Evolutionary conservation across 768 basidiomycete genomes (phyloP), one percentile per base, ranked within the genome.

Genomic region (Solioccasus polychromus): DNA sequence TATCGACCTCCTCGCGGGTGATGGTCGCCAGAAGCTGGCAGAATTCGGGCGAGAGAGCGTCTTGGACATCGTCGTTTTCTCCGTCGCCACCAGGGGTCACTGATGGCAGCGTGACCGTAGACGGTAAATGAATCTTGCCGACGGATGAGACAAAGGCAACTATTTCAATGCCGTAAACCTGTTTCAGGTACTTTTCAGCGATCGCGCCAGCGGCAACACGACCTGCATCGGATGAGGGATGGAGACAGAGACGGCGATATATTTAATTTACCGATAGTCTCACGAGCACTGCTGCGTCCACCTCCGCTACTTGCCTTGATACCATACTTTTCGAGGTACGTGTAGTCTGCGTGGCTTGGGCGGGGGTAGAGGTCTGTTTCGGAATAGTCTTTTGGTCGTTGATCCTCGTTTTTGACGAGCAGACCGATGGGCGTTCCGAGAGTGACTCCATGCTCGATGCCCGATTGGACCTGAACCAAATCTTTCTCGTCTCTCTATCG

Each of bases 131-230:
- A 39, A 98, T 76, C 66, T 94, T 96, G 48, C 96, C 96, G 9
- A 98, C 96, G 11, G 90, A 92, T 4, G 88, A 90, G 22, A 98
- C 96, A 62, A 99, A 98, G 0, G 94, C 96, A 24, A 99, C 88
- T 50, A 98, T 92, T 68, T 97, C 91, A 51, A 98, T 82, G 22
- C 92, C 92, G 62, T 86, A 85, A 9, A 82, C 92, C 42, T 80
- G 66, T 55, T 82, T 89, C 43, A 99, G 78, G 68, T 97, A 99
- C 65, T 83, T 91, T 70, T 98, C 96, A 5, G 96, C 96, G 58
- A 99, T 97, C 10, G 96, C 92, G 26, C 96, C 96, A 9, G 96
- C 96, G 5, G 96, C 96, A 24, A 99, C 96, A 40, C 96, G 88
- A 22, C 90, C 90, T 92, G 57, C 41, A 38, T 11, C 51, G 38